phyloP scores from a whole-genome alignment of 192 early-diverging fungal genomes.

The Backusella circina region DNA sequence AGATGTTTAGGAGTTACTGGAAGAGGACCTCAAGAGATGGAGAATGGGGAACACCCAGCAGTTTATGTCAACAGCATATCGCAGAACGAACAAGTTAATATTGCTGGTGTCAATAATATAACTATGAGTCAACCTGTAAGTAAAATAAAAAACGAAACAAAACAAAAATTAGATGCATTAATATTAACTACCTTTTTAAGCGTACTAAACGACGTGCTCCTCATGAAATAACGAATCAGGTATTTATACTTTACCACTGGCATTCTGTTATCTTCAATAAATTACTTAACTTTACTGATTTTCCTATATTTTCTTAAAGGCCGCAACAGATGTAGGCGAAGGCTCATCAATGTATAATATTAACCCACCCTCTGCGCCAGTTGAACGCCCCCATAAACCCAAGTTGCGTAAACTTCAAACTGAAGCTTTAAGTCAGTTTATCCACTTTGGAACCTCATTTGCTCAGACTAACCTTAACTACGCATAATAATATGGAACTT shows the following conservation, averaged over 20 bases:
- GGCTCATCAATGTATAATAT: neutral
- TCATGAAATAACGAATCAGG: slow-evolving; percentile 1
- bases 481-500: too few relatives aligned
- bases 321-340: neutral
- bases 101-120: neutral
- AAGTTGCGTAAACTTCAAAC: neutral
- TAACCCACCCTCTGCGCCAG: neutral
- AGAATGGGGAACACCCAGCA: neutral
- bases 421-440: neutral
- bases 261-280: neutral
- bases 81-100: neutral
- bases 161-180: neutral
- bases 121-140: neutral
- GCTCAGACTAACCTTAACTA: neutral
- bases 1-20: neutral
- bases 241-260: neutral
- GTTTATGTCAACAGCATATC: neutral
- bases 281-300: neutral
- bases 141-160: too few relatives aligned
- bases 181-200: slow-evolving; percentile 6
- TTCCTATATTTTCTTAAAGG: neutral
- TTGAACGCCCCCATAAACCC: neutral
- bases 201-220: neutral
- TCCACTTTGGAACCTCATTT: neutral
- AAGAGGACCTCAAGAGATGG: neutral